Evolutionary conservation across 2,329 filamentous ascomycete species (phyloP).

Genomic region (Fusarium luffae): DNA sequence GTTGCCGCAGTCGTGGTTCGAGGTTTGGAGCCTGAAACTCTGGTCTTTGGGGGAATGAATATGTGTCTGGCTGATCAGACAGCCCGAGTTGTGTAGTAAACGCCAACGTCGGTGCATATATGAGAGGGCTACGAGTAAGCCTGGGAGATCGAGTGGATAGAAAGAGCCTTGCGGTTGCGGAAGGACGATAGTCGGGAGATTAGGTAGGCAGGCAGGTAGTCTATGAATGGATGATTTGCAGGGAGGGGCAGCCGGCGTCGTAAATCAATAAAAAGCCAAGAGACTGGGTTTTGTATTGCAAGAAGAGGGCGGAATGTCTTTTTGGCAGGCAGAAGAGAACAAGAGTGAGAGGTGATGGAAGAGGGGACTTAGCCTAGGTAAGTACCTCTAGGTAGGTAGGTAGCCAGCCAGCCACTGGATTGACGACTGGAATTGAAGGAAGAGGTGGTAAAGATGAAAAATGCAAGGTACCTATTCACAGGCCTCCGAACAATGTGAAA

Average conservation of each 20-base stretch:
- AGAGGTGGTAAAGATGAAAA: not conserved
- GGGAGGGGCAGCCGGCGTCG: conserved; percentile 24
- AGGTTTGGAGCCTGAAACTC: conserved; percentile 22
- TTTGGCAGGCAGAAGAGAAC: conserved; percentile 6
- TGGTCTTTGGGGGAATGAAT: conserved; percentile 16
- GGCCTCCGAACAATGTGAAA: not conserved
- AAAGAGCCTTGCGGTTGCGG: conserved; percentile 10
- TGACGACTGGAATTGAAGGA: conserved; percentile 28
- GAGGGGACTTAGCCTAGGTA: not conserved
- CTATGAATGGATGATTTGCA: conserved; percentile 10
- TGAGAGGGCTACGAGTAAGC: conserved; percentile 1
- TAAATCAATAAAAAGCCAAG: conserved; percentile 15
- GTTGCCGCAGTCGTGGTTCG: conserved; percentile 25
- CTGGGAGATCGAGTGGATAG: not conserved
- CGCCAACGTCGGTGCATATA: conserved; percentile 40
- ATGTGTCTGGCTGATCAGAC: conserved; percentile 31
- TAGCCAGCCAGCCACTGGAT: not conserved
- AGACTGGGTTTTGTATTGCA: conserved; percentile 8
- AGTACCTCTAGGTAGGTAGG: not conserved
- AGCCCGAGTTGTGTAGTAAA: conserved; percentile 37
- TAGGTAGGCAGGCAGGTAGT: not conserved
- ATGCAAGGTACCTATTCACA: not conserved
- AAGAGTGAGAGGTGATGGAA: not conserved
- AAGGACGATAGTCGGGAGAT: conserved; percentile 15
- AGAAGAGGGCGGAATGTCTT: conserved; percentile 19